These are phyloP conservation scores for Brettanomyces nanus DNA, from an alignment of 805 yeast genomes.

Conservation along the genomic window DNA sequence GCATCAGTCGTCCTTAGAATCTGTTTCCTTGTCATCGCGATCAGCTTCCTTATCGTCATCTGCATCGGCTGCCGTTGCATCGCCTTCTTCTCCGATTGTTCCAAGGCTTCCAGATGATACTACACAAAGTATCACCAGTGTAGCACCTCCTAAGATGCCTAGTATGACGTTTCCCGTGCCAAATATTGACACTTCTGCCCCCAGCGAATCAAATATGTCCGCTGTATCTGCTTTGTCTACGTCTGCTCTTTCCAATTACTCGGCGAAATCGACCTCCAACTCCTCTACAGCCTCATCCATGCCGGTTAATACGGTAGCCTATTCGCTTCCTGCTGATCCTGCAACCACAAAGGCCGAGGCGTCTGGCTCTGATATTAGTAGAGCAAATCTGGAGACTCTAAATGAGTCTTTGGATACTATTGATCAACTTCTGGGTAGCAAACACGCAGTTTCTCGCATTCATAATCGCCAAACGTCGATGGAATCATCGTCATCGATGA, in stretches of 20 bases:
- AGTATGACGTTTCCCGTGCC: background rate
- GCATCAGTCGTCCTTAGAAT: too few relatives aligned
- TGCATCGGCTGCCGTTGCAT: too few relatives aligned
- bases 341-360: constrained; percentile 45
- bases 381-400: constrained; percentile 7
- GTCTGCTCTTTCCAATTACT: background rate
- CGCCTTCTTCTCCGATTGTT: constrained; percentile 11
- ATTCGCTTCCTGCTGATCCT: constrained; percentile 44
- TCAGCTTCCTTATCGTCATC: too few relatives aligned
- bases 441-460: too few relatives aligned
- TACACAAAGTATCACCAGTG: constrained; percentile 14
- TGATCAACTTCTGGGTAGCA: constrained; percentile 2
- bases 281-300: constrained; percentile 11
- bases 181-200: background rate
- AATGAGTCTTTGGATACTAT: constrained; percentile 8
- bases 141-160: constrained; percentile 10
- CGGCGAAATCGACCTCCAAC: background rate
- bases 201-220: too few relatives aligned
- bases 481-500: constrained; percentile 1
- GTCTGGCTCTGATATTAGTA: constrained; percentile 23
- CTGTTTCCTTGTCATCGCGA: too few relatives aligned
- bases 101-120: constrained; percentile 21
- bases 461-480: constrained; percentile 9
- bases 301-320: constrained; percentile 14
- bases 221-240: background rate